Evolutionary conservation across 208 protist species (phyloP).

Genomic region (Trypanosomatidae sp.): DNA sequence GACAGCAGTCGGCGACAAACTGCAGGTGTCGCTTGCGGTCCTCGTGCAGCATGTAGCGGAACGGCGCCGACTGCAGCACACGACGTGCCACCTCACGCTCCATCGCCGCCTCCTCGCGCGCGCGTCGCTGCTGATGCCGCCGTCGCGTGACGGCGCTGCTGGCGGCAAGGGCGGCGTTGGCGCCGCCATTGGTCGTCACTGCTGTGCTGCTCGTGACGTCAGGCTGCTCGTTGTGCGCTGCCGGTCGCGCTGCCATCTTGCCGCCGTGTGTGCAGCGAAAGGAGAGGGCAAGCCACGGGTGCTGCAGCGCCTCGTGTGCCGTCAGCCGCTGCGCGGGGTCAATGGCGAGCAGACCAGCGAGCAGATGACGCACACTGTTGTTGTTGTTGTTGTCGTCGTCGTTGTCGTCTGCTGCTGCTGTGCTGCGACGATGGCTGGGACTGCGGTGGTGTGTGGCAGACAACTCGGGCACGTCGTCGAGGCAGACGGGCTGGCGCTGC

Average conservation of each 20-base stretch:
- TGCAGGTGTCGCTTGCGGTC: constrained; percentile 62
- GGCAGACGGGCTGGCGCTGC: constrained; percentile 18
- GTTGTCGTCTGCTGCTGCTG: not conserved
- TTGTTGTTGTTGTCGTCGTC: constrained; percentile 1
- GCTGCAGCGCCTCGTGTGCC: constrained; percentile 43
- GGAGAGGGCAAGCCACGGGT: constrained; percentile 33
- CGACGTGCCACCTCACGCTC: constrained; percentile 34
- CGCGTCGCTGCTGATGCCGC: too few species aligned
- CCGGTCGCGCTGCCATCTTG: not conserved
- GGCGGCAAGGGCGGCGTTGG: too few species aligned
- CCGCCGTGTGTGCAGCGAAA: not conserved
- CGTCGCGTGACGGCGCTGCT: too few species aligned
- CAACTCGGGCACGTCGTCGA: constrained; percentile 33
- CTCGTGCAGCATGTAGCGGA: constrained; percentile 26
- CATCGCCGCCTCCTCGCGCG: too few species aligned
- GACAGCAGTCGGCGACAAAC: constrained; percentile 68
- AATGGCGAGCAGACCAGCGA: constrained; percentile 37
- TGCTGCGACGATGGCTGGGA: not conserved
- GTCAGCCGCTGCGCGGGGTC: constrained; percentile 44
- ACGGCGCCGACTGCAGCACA: constrained; percentile 24
- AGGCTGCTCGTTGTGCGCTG: not conserved
- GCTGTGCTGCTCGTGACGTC: not conserved
- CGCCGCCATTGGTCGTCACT: too few species aligned
- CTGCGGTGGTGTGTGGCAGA: not conserved
- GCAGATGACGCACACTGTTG: constrained; percentile 35